A percentile compares a stretch with the other conserved stretches of the same genome.
phyloP scores from a whole-genome alignment of 768 basidiomycete species.

The Boletus rubescentipes region DNA sequence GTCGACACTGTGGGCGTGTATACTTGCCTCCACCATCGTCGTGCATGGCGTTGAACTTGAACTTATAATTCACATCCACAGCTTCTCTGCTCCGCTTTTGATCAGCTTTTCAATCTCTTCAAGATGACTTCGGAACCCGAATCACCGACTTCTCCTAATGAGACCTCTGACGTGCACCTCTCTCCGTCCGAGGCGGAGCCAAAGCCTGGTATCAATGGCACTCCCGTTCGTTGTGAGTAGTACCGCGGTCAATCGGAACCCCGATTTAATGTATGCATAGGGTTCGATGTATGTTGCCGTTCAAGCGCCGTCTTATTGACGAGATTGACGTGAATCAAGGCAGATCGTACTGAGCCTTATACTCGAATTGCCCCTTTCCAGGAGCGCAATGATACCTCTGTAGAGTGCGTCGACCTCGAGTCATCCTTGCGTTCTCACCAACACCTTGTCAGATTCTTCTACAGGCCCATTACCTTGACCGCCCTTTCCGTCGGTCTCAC shows the following conservation, averaged over 20 bases:
- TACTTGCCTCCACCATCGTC: not conserved
- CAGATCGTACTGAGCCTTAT: constrained; percentile 80
- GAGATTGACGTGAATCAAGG: constrained; percentile 43
- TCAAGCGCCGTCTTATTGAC: constrained; percentile 6
- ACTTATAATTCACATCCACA: not conserved
- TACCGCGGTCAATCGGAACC: not conserved
- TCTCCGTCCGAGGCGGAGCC: constrained; percentile 59
- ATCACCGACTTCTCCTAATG: constrained; percentile 44
- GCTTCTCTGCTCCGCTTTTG: not conserved
- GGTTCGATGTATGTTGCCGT: constrained; percentile 75
- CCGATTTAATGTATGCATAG: constrained; percentile 36
- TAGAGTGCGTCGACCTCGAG: constrained; percentile 55
- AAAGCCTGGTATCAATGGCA: constrained; percentile 69
- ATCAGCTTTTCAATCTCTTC: not conserved
- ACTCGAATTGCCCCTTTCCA: constrained; percentile 83
- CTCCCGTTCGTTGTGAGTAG: constrained; percentile 77
- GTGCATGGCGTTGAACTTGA: not conserved
- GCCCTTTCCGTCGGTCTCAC: constrained; percentile 66
- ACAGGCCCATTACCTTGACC: constrained; percentile 79
- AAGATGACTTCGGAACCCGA: constrained; percentile 22
- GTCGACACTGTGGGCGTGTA: not conserved
- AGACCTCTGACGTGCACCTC: constrained; percentile 59
- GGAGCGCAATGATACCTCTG: constrained; percentile 76
- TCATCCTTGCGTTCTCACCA: not conserved
- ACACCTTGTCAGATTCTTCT: constrained; percentile 69